Base-by-base conservation (phyloP, 1,284 basidiomycete genomes). In the Hymenochaete sp. region DNA sequence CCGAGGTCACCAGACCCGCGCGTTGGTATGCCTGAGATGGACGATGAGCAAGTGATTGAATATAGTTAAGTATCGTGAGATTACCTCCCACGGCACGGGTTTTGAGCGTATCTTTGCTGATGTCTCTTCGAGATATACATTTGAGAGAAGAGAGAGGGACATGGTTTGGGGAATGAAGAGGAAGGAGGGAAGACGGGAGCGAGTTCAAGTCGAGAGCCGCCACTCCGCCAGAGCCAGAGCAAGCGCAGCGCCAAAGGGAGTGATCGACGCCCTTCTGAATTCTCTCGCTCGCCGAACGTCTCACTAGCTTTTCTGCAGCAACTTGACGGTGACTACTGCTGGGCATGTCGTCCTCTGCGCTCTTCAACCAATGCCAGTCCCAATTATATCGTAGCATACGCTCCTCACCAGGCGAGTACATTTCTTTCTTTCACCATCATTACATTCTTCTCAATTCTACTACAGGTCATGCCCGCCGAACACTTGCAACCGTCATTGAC, bases 61-160 rank as follows among this genome's bases (percentile, higher is more conserved):
- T 19, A 27, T 9, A 5, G 13, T 11, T 11, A 11, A 14, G 10
- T 41, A 39, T 35, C 9, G 37, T 31, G 45, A 16, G 18, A 9
- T 51, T 49, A 93, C 92, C 80, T 97, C 93, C 93, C 93, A 98
- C 53, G 93, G 92, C 35, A 97, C 91, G 4, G 84, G 83, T 60
- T 93, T 93, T 8, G 83, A 74, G 53, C 88, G 77, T 52, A 95
- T 92, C 71, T 93, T 92, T 47, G 80, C 71, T 7, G 87, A 86
- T 57, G 75, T 79, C 54, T 95, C 90, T 53, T 93, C 85, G 53
- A 98, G 79, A 69, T 88, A 95, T 6, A 77, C 63, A 64, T 87
- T 93, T 52, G 88, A 87, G 44, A 95, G 82, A 45, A 92, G 80
- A 37, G 84, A 82, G 56, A 91, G 76, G 8, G 89, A 80, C 82